Evolutionary conservation across 441 rosid genomes (phyloP).

Genomic region (Dalechampia spathulata): DNA sequence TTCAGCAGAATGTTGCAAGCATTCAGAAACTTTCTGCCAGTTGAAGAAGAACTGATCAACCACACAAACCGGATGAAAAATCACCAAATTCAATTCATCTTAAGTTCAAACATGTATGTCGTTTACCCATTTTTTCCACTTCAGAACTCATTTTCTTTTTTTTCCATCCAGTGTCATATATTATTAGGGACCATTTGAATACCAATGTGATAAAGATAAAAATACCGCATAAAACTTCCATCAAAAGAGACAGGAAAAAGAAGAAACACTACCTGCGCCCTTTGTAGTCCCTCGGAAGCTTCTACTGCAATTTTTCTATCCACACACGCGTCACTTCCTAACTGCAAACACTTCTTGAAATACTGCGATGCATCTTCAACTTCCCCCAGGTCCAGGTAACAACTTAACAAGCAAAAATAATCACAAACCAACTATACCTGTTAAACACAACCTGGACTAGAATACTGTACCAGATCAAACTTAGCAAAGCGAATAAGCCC

Average conservation of each 20-base stretch:
- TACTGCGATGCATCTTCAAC: conserved; percentile 64
- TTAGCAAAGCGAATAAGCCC: not conserved
- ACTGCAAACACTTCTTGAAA: conserved; percentile 75
- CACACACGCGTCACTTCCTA: conserved; percentile 62
- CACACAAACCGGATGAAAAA: too few relatives aligned
- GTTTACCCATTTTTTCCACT: too few relatives aligned
- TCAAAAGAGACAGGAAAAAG: not conserved
- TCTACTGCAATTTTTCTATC: conserved; percentile 76
- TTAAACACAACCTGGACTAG: not conserved
- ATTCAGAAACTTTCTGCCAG: conserved; percentile 62
- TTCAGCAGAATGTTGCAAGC: conserved; percentile 45
- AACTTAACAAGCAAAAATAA: conserved; percentile 35
- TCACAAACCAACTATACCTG: not conserved
- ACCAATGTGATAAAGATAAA: too few relatives aligned
- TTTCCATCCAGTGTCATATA: too few relatives aligned
- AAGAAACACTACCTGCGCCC: conserved; percentile 60
- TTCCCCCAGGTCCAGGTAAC: conserved; percentile 92
- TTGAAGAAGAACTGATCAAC: too few relatives aligned
- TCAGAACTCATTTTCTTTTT: too few relatives aligned
- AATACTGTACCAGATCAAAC: not conserved
- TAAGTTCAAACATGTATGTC: too few relatives aligned
- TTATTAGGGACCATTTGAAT: too few relatives aligned
- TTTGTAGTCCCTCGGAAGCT: conserved; percentile 91
- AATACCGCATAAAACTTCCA: too few relatives aligned
- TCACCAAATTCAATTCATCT: too few relatives aligned